Base-by-base conservation (phyloP, 2,329 filamentous ascomycete genomes). In the Dothiorella sarmentorum region DNA sequence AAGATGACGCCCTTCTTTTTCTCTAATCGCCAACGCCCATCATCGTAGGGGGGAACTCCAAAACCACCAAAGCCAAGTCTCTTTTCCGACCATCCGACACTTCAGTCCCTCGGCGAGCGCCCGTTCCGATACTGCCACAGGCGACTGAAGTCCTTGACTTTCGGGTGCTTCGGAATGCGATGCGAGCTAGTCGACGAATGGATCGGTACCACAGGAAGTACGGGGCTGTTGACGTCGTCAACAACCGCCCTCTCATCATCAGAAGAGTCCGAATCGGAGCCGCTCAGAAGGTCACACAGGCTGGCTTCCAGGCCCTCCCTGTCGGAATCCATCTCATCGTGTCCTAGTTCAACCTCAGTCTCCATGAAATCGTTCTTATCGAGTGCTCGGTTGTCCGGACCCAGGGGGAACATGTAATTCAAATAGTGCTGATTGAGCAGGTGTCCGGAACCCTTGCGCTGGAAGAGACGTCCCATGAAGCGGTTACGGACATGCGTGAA, bases 341-440 rank as follows among this genome's bases (percentile, higher is more conserved):
- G 24, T 7, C 44, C 57, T 6, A 53, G 37, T 9, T 53, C 45
- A 22, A 59, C 27, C 15, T 78, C 71, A 64, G 81, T 83, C 57
- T 85, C 78, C 83, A 87, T 86, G 63, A 87, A 87, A 37, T 78
- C 77, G 62, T 82, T 85, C 9, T 76, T 69, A 3, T 82, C 77
- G 7, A 60, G 26, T 2, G 84, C 76, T 2, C 82, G 81, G 2
- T 76, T 73, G 5, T 74, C 69, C 26, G 75, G 75, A 1, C 77
- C 74, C 15, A 82, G 78, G 7, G 78, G 77, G 67, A 88, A 87
- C n/a, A 87, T 78, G 15, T 80, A 76, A 9, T 83, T 83, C 37
- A 85, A 77, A 67, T 86, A 87, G 42, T 84, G 80, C 52, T 85
- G 83, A 61, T 86, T 78, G 43, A 77, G 71, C 20, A 69, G 72